phyloP scores from a whole-genome alignment of 768 basidiomycete genomes.

The Russula sp. region DNA sequence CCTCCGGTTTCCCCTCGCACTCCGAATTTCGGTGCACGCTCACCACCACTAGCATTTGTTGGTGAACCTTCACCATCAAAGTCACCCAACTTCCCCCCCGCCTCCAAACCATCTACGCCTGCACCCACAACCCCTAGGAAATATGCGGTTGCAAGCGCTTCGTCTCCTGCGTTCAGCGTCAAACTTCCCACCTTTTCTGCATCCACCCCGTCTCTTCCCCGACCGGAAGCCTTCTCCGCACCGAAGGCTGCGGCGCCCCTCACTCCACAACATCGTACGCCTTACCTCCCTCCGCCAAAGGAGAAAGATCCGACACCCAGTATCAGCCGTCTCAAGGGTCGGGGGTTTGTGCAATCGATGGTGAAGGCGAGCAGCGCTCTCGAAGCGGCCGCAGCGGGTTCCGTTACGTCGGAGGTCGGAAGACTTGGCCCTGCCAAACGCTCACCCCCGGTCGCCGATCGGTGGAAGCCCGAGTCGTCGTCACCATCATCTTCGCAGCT shows the following conservation, averaged over 20 bases:
- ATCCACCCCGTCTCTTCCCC: constrained; percentile 38
- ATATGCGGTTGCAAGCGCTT: constrained; percentile 29
- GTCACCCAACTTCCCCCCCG: constrained; percentile 14
- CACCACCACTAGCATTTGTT: neutral
- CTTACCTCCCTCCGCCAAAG: constrained; percentile 48
- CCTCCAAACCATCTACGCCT: constrained; percentile 12
- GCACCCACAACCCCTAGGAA: constrained; percentile 25
- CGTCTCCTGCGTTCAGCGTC: constrained; percentile 25
- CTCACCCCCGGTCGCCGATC: constrained; percentile 8
- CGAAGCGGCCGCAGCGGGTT: constrained; percentile 32
- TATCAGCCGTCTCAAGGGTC: constrained; percentile 73
- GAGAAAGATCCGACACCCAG: constrained; percentile 76
- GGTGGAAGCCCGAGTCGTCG: constrained; percentile 19
- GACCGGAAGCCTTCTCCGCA: constrained; percentile 44
- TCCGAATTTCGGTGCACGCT: neutral
- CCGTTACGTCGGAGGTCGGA: constrained; percentile 28
- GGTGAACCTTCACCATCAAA: neutral
- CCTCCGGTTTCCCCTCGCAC: neutral
- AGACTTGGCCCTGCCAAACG: constrained; percentile 5
- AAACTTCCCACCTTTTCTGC: constrained; percentile 26
- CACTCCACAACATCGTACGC: constrained; percentile 47
- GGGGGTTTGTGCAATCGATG: constrained; percentile 81
- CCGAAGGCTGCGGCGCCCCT: constrained; percentile 42
- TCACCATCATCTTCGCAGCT: neutral
- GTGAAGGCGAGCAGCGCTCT: constrained; percentile 62